Percentiles rank a stretch among this genome's conserved stretches.
These are phyloP conservation scores for Sclerotiophoma versabilis DNA, from an alignment of 2,329 filamentous ascomycete genomes.

Conservation along the genomic window DNA sequence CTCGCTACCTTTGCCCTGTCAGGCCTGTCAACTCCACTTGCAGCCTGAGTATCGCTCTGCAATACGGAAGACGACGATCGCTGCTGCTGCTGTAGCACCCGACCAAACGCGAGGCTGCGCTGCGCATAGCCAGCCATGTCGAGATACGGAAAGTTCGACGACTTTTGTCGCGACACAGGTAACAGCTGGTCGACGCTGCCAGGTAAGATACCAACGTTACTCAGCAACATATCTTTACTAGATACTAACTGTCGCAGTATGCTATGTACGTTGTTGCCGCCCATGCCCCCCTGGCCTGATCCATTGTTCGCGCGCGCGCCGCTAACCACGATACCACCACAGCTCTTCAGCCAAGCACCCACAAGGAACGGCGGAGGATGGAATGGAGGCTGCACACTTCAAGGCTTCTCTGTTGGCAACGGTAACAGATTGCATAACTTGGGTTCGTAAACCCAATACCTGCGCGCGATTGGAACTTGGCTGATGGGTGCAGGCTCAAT, in stretches of 20 bases:
- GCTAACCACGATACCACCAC: conserved; percentile 37
- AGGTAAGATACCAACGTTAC: conserved; percentile 36
- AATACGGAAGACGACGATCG: conserved; percentile 7
- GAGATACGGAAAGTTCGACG: conserved; percentile 48
- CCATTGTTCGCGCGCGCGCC: conserved; percentile 21
- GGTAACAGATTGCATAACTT: conserved; percentile 78
- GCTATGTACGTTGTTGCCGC: conserved; percentile 53
- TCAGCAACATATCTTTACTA: conserved; percentile 19
- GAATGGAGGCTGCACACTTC: conserved; percentile 72
- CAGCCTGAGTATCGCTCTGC: conserved; percentile 17
- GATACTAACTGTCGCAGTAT: conserved; percentile 48
- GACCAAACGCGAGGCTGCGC: conserved; percentile 33
- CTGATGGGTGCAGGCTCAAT: conserved; percentile 75
- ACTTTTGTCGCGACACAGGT: conserved; percentile 60
- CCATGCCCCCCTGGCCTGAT: conserved; percentile 13
- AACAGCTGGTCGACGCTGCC: conserved; percentile 50
- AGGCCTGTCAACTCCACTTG: conserved; percentile 17
- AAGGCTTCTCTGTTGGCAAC: conserved; percentile 74
- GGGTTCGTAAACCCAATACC: conserved; percentile 72
- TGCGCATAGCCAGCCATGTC: conserved; percentile 40
- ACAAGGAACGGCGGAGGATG: conserved; percentile 68
- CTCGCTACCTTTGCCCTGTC: conserved; percentile 24
- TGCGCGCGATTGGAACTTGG: conserved; percentile 2
- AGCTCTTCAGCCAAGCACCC: conserved; percentile 70
- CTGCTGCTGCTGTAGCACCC: not conserved